Base-by-base conservation (phyloP, 257 asterid species). In the Euphrasia confusa region DNA sequence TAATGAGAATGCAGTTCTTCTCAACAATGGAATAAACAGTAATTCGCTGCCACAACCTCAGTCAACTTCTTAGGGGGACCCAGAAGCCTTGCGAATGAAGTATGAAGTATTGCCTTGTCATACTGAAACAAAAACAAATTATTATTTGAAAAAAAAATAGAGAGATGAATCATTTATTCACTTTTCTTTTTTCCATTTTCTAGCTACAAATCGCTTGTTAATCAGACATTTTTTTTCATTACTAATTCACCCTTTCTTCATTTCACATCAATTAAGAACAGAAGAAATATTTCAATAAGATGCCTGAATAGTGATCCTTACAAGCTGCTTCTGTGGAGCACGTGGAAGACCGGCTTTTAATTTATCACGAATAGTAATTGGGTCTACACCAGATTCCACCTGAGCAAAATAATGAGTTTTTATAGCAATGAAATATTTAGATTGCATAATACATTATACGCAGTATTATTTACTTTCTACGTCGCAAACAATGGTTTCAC, bases 1-100 rank as follows among this genome's bases (percentile, higher is more conserved):
- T n/a, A 12, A 28, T 27, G 4, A 26, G 56, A 55, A 44, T 7
- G 39, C 21, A 55, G 15, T 50, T 50, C 21, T 50, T 18, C 28
- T 50, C 26, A 17, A 14, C 6, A 3, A 42, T 10, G 7, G 55
- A 58, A 37, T 7, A 45, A 12, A 24, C 10, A 44, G 40, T 55
- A 42, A 47, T 21, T 21, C 14, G 4, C 58, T 53, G 12, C 14
- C 33, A 18, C 48, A 78, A 89, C 97, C 96, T 87, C 79, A 40
- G 81, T 72, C 68, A 79, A 76, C 61, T 49, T 77, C 59, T 72
- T 81, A 57, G 99, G 95, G 68, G 71, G 77, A 10, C 96, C 93
- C 53, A 93, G 85, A 74, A 93, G 81, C 84, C 99, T 80, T 32
- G 99, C 99, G 60, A 89, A 80, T 57, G 96, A 85, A 30, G 99